Percentiles rank a stretch among this genome's conserved stretches.
Conservation (phyloP, 139 green algal genomes). For the Tetraselmis striata region DNA sequence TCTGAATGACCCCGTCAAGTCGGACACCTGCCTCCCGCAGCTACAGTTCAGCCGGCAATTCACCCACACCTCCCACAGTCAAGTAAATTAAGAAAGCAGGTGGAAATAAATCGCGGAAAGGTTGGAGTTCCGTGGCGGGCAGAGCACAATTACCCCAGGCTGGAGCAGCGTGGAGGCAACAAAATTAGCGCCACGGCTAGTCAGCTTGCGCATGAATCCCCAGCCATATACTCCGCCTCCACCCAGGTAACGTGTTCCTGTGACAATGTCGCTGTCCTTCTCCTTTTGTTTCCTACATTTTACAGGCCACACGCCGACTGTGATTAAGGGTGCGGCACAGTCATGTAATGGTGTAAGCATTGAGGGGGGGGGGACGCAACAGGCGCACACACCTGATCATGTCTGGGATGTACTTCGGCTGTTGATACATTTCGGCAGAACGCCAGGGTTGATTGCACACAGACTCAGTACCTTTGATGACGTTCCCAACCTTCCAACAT, state of each 20-base stretch:
- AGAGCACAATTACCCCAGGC: conserved; percentile 53
- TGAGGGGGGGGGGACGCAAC: no score
- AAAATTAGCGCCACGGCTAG: conserved; percentile 83
- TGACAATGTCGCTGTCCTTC: conserved; percentile 74
- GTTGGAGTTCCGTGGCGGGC: no score
- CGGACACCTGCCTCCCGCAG: conserved; percentile 38
- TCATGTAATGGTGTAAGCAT: no score
- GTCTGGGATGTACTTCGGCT: conserved; percentile 69
- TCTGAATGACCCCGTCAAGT: conserved; percentile 90
- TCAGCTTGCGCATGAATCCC: conserved; percentile 83
- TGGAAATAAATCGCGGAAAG: no score
- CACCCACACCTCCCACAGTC: no score
- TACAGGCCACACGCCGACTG: no score
- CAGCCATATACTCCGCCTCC: conserved; percentile 87
- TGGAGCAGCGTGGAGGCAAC: conserved; percentile 73
- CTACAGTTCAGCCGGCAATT: background rate
- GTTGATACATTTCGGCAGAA: background rate
- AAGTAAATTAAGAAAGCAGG: no score
- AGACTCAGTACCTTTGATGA: no score
- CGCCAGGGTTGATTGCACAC: no score
- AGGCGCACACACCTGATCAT: conserved; percentile 32
- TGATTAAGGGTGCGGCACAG: no score
- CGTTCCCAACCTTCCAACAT: no score
- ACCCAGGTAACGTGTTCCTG: conserved; percentile 73
- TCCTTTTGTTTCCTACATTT: conserved; percentile 47